Base-by-base conservation (phyloP, 2,329 filamentous ascomycete species). In the Ophiostoma sp. region DNA sequence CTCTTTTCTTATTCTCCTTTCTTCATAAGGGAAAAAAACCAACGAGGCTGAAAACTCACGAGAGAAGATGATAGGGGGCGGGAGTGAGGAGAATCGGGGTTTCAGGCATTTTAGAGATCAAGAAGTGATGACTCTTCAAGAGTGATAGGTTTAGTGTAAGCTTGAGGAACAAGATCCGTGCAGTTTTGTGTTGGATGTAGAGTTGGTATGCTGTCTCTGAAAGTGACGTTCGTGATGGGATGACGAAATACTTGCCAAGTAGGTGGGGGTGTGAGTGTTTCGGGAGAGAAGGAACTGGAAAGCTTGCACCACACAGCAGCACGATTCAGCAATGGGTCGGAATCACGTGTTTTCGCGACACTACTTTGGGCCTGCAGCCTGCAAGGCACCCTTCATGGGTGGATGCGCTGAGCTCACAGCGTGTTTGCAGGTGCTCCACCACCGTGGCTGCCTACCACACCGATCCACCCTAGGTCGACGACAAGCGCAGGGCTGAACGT, bases 51-150 rank as follows among this genome's bases (percentile, higher is more conserved):
- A 45, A 8, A 47, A 60, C 79, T 72, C 82, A 92, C 88, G 87
- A 87, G 71, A 93, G 80, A 70, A 94, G 84, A 77, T 94, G 91
- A 78, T 92, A 94, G 14, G 89, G 89, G 64, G 85, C 89, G 64
- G 85, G 84, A 36, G 87, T 87, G 69, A 85, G 83, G 69, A 92
- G 77, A 16, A 85, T 78, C 27, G 84, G 83, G 68, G 74, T 64
- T 11, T 74, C 77, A 11, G 78, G 74, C 83, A 85, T 85, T 67
- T 73, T 80, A 72, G 66, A 8, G 27, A 8, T 52, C 11, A 3
- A 7, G 49, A 27, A n/a, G 27, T 27, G 27, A 27, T 27, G 27
- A 27, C 27, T 27, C 1, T 27, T 27, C 27, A 36, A 58, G 27
- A 36, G 11, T 5, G 27, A 9, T 38, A 14, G 27, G 27, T 55